Percentiles rank a stretch among this genome's conserved stretches.
Conservation (phyloP, 768 basidiomycete genomes). For the Lactarius psammicola region DNA sequence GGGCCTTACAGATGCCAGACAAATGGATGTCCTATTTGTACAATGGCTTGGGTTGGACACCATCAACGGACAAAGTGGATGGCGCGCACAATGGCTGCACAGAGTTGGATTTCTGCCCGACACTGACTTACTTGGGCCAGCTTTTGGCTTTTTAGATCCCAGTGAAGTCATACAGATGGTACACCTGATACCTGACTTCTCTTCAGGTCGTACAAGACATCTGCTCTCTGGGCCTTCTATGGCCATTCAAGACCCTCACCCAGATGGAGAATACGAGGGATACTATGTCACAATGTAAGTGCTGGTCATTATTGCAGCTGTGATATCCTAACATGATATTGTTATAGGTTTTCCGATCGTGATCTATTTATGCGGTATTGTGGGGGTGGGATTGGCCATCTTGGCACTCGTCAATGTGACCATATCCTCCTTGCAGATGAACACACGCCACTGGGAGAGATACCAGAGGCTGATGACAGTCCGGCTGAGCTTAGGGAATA, state of each 20-base stretch:
- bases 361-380: conserved; percentile 33
- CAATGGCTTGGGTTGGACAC: conserved; percentile 15
- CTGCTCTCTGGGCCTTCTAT: neutral
- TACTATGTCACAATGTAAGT: conserved; percentile 34
- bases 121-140: conserved; percentile 11
- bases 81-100: conserved; percentile 22
- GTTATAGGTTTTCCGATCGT: conserved; percentile 33
- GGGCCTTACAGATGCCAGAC: conserved; percentile 34
- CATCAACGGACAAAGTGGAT: neutral
- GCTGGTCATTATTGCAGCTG: no score
- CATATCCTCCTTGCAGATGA: neutral
- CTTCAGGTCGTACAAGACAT: conserved; percentile 18
- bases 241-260: neutral
- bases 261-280: conserved; percentile 27
- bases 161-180: conserved; percentile 30
- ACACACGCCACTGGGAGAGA: neutral
- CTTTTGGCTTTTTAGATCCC: conserved; percentile 38
- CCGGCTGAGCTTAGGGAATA: neutral
- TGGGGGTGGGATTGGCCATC: conserved; percentile 33
- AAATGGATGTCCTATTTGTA: conserved; percentile 10
- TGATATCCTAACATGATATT: neutral
- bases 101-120: conserved; percentile 30
- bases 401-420: neutral
- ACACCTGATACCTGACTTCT: conserved; percentile 36
- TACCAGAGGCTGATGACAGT: no score